Conservation (phyloP, 306 rosid genomes). For the Casuarina glauca region DNA sequence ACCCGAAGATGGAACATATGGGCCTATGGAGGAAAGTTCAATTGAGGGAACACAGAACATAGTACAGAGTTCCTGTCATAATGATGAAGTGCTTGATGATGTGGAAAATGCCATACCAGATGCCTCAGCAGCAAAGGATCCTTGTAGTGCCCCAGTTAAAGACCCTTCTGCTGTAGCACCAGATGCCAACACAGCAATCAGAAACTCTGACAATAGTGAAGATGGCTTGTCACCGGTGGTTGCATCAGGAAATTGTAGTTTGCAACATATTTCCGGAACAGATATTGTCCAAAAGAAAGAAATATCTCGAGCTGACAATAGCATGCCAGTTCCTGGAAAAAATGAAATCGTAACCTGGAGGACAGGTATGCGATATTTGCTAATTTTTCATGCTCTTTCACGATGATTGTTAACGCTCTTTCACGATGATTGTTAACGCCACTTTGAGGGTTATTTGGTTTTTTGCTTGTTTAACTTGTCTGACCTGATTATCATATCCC, state of each 20-base stretch:
- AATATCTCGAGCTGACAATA: slow-evolving; percentile 19
- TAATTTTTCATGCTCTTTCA: background rate
- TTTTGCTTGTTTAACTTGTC: slow-evolving; percentile 24
- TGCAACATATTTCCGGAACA: slow-evolving; percentile 33
- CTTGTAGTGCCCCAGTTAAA: slow-evolving; percentile 43
- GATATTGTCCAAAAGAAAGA: slow-evolving; percentile 18
- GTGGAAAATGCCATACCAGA: slow-evolving; percentile 39
- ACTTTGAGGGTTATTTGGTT: background rate
- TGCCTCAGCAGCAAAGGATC: slow-evolving; percentile 33
- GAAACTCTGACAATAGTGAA: slow-evolving; percentile 21
- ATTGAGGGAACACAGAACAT: slow-evolving; percentile 22
- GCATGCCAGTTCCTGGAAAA: slow-evolving; percentile 27
- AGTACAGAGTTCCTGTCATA: slow-evolving; percentile 26
- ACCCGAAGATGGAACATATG: slow-evolving; percentile 35
- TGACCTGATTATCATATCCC: slow-evolving; percentile 5
- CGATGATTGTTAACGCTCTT: background rate
- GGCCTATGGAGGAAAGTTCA: slow-evolving; percentile 31
- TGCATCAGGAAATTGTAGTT: slow-evolving; percentile 29
- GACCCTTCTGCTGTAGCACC: slow-evolving; percentile 18
- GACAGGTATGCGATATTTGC: slow-evolving; percentile 50
- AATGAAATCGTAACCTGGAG: slow-evolving; percentile 33
- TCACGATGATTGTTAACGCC: background rate
- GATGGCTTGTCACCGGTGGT: slow-evolving; percentile 23
- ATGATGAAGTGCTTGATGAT: slow-evolving; percentile 27
- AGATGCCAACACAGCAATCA: slow-evolving; percentile 7